A percentile compares a stretch with the other conserved stretches of the same genome.
phyloP scores from a whole-genome alignment of 495 filamentous ascomycete species.

The Venustampulla echinocandica region DNA sequence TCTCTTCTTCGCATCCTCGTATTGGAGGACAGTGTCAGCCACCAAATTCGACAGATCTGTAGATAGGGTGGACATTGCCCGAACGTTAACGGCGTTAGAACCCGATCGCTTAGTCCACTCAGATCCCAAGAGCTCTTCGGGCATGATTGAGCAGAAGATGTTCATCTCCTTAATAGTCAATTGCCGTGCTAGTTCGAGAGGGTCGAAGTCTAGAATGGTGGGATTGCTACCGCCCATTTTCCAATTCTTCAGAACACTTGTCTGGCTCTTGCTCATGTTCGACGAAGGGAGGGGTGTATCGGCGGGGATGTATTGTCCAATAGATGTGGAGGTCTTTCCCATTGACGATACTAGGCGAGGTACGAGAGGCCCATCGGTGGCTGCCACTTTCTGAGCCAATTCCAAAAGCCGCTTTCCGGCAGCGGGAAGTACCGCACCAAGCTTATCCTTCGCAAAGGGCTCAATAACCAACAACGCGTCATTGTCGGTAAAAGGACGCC shows the following conservation, averaged over 20 bases:
- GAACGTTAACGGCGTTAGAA: conserved; percentile 79
- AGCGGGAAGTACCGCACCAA: conserved; percentile 58
- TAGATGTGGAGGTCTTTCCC: conserved; percentile 73
- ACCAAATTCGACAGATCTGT: conserved; percentile 89
- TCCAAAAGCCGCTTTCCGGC: conserved; percentile 74
- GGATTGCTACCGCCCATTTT: conserved; percentile 60
- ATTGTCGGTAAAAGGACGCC: conserved; percentile 72
- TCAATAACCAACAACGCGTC: conserved; percentile 66
- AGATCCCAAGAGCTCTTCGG: conserved; percentile 85
- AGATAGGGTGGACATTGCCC: conserved; percentile 86
- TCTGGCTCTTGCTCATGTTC: conserved; percentile 65
- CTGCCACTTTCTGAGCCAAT: conserved; percentile 72
- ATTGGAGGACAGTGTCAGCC: conserved; percentile 84
- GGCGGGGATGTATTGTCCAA: conserved; percentile 55
- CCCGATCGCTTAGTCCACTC: conserved; percentile 87
- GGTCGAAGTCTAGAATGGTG: conserved; percentile 86
- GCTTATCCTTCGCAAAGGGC: conserved; percentile 65
- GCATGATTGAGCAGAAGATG: conserved; percentile 87
- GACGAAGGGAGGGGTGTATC: conserved; percentile 65
- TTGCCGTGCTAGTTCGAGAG: conserved; percentile 84
- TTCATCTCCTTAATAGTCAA: conserved; percentile 87
- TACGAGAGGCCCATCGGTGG: conserved; percentile 65
- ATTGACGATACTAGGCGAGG: conserved; percentile 82
- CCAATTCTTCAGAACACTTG: conserved; percentile 62
- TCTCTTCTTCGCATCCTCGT: conserved; percentile 83